Base-by-base conservation (phyloP, 441 rosid genomes). In the Erodium texanum region DNA sequence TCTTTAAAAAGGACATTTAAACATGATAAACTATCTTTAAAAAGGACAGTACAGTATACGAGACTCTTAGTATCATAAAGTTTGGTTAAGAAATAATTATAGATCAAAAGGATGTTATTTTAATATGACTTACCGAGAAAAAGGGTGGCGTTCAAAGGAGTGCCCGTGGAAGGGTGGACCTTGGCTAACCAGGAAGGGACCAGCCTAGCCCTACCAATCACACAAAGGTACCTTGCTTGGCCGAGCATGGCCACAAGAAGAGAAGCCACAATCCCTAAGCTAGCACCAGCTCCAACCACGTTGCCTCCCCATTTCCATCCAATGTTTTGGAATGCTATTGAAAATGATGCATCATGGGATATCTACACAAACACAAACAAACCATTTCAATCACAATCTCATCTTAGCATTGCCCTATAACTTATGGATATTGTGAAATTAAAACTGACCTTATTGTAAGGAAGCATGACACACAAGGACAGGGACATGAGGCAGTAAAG, bases 151-250 rank as follows among this genome's bases (percentile, higher is more conserved):
- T 92, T 92, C 76, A 88, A 75, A 22, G 96, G 98, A 43, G 98
- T 92, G 71, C 98, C 96, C 0, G 96, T 92, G 10, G 96, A 83
- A 80, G 98, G 96, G 79, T 90, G 87, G 45, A 92, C 98, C 85
- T 83, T 89, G 70, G 98, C 92, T 58, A 92, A 78, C 89, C 96
- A 92, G 36, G 80, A 85, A 20, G 98, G 98, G 62, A 85, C 96
- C 7, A 92, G 78, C 67, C 90, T 76, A 34, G 96, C 90, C 84
- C 98, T 86, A 43, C 87, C 95, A 52, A 92, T 84, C 45, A 92
- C 96, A 81, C 96, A 92, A 20, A 92, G 92, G 78, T 92, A 88
- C 77, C 96, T 81, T 10, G 98, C 92, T 78, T 92, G 98, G 27
- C 96, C 98, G 71, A 92, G 75, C 98, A 90, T 90, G 24, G 98